These are phyloP conservation scores for Trichoderma cornu-damae DNA, from an alignment of 2,329 filamentous ascomycete genomes.

Conservation along the genomic window DNA sequence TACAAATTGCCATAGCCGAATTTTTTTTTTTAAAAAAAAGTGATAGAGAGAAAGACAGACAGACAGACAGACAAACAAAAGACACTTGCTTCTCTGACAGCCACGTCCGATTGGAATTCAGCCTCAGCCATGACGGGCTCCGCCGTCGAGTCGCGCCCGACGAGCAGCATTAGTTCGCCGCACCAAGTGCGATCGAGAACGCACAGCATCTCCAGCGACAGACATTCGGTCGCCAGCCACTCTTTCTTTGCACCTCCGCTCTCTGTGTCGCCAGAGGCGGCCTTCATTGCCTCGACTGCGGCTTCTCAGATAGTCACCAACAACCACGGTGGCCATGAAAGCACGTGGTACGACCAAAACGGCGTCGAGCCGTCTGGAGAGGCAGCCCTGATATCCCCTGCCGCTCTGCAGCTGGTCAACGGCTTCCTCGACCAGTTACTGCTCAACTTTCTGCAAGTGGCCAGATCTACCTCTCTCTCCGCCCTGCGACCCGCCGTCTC, in stretches of 20 bases:
- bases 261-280: slow-evolving; percentile 68
- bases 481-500: slow-evolving; percentile 75
- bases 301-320: slow-evolving; percentile 90
- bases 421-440: slow-evolving; percentile 89
- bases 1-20: neutral
- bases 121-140: slow-evolving; percentile 26
- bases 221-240: slow-evolving; percentile 55
- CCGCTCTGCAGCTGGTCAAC: slow-evolving; percentile 76
- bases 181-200: slow-evolving; percentile 44
- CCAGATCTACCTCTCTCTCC: slow-evolving; percentile 70
- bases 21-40: too few relatives aligned
- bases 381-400: slow-evolving; percentile 65
- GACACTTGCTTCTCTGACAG: neutral
- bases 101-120: neutral
- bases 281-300: slow-evolving; percentile 81
- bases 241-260: slow-evolving; percentile 62
- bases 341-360: slow-evolving; percentile 64
- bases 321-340: slow-evolving; percentile 71
- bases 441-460: slow-evolving; percentile 78
- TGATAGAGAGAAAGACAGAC: neutral
- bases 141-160: slow-evolving; percentile 29
- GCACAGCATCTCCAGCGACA: slow-evolving; percentile 66
- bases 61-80: neutral
- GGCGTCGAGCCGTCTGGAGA: slow-evolving; percentile 61
- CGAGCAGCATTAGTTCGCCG: slow-evolving; percentile 33